Conservation (phyloP, 305 asterid species). For the Fraxinus platypoda region DNA sequence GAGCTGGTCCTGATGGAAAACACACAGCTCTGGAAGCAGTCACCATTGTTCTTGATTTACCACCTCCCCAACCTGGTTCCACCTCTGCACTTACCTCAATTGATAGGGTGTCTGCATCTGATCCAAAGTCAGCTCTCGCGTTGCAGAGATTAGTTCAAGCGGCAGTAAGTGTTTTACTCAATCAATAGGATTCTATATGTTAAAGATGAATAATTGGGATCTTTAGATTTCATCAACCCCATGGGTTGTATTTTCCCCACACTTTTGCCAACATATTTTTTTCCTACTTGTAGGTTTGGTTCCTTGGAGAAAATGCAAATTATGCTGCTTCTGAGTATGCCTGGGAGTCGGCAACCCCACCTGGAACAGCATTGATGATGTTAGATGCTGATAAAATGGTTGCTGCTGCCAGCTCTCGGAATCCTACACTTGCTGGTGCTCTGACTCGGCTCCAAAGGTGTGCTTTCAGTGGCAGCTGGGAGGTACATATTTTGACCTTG, state of each 20-base stretch:
- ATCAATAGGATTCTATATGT: conserved; percentile 14
- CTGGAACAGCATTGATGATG: conserved; percentile 99
- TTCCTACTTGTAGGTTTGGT: conserved; percentile 71
- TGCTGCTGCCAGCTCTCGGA: conserved; percentile 99
- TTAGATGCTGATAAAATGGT: conserved; percentile 99
- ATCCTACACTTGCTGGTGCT: conserved; percentile 96
- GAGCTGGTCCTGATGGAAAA: conserved; percentile 98
- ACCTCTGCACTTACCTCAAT: conserved; percentile 71
- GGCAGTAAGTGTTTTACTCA: conserved; percentile 60
- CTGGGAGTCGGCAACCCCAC: conserved; percentile 99
- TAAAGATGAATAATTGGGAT: conserved; percentile 8
- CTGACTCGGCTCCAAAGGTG: conserved; percentile 97
- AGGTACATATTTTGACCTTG: conserved; percentile 46
- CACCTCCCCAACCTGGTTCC: conserved; percentile 98
- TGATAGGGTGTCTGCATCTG: conserved; percentile 88
- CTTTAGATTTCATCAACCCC: neutral
- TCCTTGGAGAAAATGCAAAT: conserved; percentile 99
- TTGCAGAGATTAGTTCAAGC: conserved; percentile 98
- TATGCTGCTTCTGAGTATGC: conserved; percentile 99
- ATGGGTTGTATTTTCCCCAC: neutral
- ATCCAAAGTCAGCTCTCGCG: conserved; percentile 97
- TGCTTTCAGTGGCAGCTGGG: conserved; percentile 96
- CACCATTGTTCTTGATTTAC: conserved; percentile 94
- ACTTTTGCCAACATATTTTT: neutral
- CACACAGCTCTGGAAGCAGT: conserved; percentile 99